A percentile compares a stretch with the other conserved stretches of the same genome.
Conservation (phyloP, 495 filamentous ascomycete species). For the Tuber aestivum region DNA sequence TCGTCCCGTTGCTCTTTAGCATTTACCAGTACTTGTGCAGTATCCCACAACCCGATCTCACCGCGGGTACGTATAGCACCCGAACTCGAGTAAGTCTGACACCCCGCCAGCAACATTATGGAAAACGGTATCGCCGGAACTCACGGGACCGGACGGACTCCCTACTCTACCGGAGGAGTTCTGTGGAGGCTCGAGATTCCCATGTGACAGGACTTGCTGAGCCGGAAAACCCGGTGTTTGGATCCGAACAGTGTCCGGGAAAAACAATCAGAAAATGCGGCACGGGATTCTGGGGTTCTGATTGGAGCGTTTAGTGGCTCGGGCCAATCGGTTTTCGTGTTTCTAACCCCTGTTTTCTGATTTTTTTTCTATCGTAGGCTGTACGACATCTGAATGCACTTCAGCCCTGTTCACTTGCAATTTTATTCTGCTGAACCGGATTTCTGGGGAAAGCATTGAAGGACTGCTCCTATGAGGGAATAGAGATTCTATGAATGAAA, state of each 20-base stretch:
- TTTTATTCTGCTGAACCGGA: neutral
- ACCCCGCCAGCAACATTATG: neutral
- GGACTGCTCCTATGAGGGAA: neutral
- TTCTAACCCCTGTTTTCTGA: neutral
- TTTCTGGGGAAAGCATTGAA: neutral
- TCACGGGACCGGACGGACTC: too few relatives aligned
- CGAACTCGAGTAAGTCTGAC: neutral
- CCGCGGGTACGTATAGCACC: too few relatives aligned
- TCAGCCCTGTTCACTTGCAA: neutral
- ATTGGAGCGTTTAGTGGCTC: neutral
- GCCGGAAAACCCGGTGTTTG: neutral
- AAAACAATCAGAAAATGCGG: neutral
- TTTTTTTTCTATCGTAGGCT: neutral
- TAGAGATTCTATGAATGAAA: neutral
- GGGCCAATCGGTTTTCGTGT: neutral
- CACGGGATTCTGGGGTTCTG: neutral
- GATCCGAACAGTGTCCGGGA: too few relatives aligned
- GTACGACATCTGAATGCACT: too few relatives aligned
- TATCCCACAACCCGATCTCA: too few relatives aligned
- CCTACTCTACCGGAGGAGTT: neutral
- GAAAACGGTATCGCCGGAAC: neutral
- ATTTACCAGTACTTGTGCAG: too few relatives aligned
- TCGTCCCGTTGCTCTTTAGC: too few relatives aligned
- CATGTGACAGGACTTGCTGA: neutral
- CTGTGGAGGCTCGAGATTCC: neutral